phyloP scores from a whole-genome alignment of 176 grass and related monocot genomes.

The Rhynchospora tenuis region DNA sequence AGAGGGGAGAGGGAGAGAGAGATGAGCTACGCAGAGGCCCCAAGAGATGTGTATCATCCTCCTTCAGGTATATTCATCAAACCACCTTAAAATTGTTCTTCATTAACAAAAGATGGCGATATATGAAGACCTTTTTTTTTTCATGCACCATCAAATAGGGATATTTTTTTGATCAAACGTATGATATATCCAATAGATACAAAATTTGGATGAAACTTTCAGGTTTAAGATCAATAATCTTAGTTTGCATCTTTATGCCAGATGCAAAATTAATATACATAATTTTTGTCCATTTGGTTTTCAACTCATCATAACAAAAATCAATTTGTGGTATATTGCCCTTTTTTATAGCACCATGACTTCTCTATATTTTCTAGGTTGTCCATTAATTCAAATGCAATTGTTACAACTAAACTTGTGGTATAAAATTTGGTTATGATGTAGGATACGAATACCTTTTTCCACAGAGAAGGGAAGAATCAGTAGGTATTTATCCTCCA shows the following conservation, averaged over 20 bases:
- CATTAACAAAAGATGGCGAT: not conserved
- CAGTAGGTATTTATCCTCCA: not conserved
- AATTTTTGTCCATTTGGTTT: too few relatives aligned
- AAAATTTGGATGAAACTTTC: too few relatives aligned
- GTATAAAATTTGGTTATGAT: not conserved
- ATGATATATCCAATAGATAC: not conserved
- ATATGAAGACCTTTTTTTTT: not conserved
- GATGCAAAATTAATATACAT: too few relatives aligned
- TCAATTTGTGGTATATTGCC: too few relatives aligned
- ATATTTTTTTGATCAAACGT: not conserved
- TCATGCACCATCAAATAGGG: not conserved
- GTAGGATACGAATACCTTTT: slow-evolving; percentile 1
- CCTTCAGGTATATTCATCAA: slow-evolving; percentile 10
- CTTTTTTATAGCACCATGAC: too few relatives aligned
- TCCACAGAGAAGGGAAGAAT: not conserved
- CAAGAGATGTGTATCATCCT: slow-evolving; percentile 19
- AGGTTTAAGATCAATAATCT: too few relatives aligned
- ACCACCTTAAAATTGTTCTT: not conserved
- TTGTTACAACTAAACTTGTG: not conserved
- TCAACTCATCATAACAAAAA: too few relatives aligned
- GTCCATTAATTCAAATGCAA: not conserved
- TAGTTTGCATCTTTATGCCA: too few relatives aligned
- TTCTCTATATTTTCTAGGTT: not conserved
- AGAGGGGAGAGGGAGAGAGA: not conserved
- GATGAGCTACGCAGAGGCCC: slow-evolving; percentile 2